phyloP scores from a whole-genome alignment of 1,284 basidiomycete genomes.

The Irpex sp. region DNA sequence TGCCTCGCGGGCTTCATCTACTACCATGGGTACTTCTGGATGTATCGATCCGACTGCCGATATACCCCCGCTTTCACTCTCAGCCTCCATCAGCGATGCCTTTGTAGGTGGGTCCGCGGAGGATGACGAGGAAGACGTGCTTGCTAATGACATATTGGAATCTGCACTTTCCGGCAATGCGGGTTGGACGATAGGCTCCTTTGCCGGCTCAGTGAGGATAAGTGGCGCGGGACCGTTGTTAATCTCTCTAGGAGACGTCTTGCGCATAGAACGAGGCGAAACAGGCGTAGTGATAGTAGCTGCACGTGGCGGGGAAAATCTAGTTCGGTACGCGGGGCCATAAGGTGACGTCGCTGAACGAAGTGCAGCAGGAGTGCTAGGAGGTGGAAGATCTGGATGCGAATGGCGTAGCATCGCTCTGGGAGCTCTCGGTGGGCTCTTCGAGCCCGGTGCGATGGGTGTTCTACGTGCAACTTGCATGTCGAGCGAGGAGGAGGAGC shows the following conservation, averaged over 20 bases:
- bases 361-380: not conserved
- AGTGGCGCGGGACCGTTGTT: not conserved
- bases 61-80: not conserved
- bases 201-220: not conserved
- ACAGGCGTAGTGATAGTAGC: not conserved
- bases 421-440: slow-evolving; percentile 2
- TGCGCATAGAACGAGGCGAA: not conserved
- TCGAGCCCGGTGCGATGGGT: not conserved
- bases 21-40: not conserved
- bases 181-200: not conserved
- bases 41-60: not conserved
- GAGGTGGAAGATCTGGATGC: not conserved
- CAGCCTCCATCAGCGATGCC: not conserved
- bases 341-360: not conserved
- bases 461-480: not conserved
- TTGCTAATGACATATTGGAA: not conserved
- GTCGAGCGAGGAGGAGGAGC: not conserved
- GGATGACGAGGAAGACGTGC: not conserved
- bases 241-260: not conserved
- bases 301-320: not conserved
- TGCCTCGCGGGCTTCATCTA: not conserved
- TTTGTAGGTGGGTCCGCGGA: not conserved
- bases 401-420: not conserved
- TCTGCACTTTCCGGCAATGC: not conserved
- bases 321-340: not conserved